Percentiles rank a stretch among this genome's conserved stretches.
These are phyloP conservation scores for Mycena sp. DNA, from an alignment of 1,284 basidiomycete genomes.

Conservation along the genomic window DNA sequence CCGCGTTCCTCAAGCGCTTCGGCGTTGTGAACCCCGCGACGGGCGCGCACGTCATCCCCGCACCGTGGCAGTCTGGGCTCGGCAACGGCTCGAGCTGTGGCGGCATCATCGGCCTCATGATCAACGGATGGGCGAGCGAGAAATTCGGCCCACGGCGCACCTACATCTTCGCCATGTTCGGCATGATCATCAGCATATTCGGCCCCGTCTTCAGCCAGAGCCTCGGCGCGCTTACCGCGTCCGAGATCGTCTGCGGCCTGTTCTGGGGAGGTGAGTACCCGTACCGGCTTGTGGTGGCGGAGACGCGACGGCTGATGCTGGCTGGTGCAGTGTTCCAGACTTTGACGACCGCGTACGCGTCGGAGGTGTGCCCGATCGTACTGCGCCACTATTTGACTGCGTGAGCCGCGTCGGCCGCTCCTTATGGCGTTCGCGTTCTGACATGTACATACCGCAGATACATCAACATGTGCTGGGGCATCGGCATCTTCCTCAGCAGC, in stretches of 20 bases:
- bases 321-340: conserved; percentile 50
- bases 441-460: conserved; percentile 31
- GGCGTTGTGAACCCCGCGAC: conserved; percentile 25
- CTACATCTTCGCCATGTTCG: conserved; percentile 39
- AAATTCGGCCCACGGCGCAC: conserved; percentile 33
- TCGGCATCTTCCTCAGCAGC: conserved; percentile 49
- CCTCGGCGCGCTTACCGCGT: conserved; percentile 45
- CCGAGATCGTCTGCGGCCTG: conserved; percentile 47
- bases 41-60: conserved; percentile 45
- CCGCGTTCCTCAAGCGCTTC: conserved; percentile 32
- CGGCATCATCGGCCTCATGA: conserved; percentile 26
- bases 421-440: too few species aligned
- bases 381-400: conserved; percentile 55
- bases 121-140: conserved; percentile 36
- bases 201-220: conserved; percentile 45
- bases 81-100: conserved; percentile 20
- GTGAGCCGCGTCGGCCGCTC: background rate
- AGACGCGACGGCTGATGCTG: too few species aligned
- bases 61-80: conserved; percentile 36
- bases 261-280: conserved; percentile 47
- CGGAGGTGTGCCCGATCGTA: conserved; percentile 54
- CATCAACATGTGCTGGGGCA: conserved; percentile 57
- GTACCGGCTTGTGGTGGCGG: too few species aligned
- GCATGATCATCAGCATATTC: conserved; percentile 39
- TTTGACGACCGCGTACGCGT: conserved; percentile 54